Evolutionary conservation across 352 stramenopile species (phyloP).

Genomic region (Thalassiosira mediterranea): DNA sequence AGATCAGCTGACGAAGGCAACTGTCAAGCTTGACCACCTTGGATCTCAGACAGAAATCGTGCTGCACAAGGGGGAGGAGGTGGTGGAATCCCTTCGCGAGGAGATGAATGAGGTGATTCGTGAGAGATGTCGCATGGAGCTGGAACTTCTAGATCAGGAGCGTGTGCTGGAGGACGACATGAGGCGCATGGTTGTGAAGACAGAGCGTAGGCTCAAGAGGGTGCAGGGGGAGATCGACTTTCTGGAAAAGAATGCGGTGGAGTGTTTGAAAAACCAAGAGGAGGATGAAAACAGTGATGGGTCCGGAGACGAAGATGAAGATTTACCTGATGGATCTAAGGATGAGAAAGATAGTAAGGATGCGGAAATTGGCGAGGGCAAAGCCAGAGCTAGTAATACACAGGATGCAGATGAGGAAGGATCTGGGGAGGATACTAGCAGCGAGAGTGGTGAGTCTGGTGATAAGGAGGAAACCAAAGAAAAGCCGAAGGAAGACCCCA

Average conservation of each 20-base stretch:
- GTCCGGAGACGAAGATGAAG: not conserved
- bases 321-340: not conserved
- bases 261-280: conserved; percentile 12
- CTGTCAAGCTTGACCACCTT: conserved; percentile 50
- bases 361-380: conserved; percentile 9
- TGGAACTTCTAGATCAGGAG: conserved; percentile 53
- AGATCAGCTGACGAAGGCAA: conserved; percentile 48
- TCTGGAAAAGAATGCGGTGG: conserved; percentile 26
- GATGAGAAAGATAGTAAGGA: conserved; percentile 1
- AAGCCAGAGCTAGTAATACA: conserved; percentile 1
- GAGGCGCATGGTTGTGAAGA: conserved; percentile 33
- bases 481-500: conserved; percentile 4
- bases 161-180: conserved; percentile 49
- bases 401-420: not conserved
- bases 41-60: conserved; percentile 47
- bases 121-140: conserved; percentile 49
- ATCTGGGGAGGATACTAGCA: not conserved
- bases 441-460: not conserved
- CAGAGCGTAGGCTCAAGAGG: conserved; percentile 45
- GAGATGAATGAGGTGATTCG: conserved; percentile 62
- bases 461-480: not conserved
- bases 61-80: conserved; percentile 53
- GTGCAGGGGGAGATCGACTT: conserved; percentile 56
- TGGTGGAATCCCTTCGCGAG: conserved; percentile 42
- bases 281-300: conserved; percentile 9